Percentiles rank a stretch among this genome's conserved stretches.
phyloP scores from a whole-genome alignment of 352 stramenopile genomes.

The Phytophthora palmivora region DNA sequence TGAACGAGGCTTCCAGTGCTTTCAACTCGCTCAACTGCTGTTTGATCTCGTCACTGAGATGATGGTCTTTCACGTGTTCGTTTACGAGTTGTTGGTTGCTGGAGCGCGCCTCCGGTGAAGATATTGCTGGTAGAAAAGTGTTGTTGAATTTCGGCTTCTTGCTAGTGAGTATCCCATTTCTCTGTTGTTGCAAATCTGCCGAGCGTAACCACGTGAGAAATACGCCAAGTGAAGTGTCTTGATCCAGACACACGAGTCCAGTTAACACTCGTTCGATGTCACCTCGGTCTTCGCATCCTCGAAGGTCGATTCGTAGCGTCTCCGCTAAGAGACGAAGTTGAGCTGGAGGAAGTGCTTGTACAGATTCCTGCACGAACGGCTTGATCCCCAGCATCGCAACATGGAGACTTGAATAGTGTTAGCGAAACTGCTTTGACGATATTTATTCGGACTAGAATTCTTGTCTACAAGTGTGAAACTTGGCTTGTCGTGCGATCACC shows the following conservation, averaged over 20 bases:
- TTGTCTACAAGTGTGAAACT: constrained; percentile 15
- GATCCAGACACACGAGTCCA: constrained; percentile 70
- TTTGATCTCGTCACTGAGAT: constrained; percentile 65
- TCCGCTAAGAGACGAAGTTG: constrained; percentile 58
- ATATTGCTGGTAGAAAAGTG: constrained; percentile 70
- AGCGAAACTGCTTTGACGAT: constrained; percentile 19
- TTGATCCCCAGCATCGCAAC: constrained; percentile 66
- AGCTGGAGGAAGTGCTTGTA: constrained; percentile 53
- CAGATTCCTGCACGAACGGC: constrained; percentile 67
- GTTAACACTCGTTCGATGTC: constrained; percentile 73
- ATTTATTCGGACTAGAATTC: constrained; percentile 23
- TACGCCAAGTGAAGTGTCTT: constrained; percentile 74
- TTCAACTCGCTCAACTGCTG: constrained; percentile 48
- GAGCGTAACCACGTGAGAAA: constrained; percentile 75
- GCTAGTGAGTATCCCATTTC: constrained; percentile 25
- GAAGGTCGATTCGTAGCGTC: constrained; percentile 71
- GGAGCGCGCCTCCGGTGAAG: constrained; percentile 6
- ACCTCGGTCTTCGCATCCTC: constrained; percentile 57
- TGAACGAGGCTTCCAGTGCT: constrained; percentile 64
- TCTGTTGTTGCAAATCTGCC: constrained; percentile 31
- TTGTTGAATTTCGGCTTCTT: constrained; percentile 59
- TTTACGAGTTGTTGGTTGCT: constrained; percentile 13
- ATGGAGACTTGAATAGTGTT: neutral
- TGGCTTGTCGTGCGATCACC: constrained; percentile 7
- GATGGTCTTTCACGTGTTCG: constrained; percentile 54